These are phyloP conservation scores for Cryptococcus jaspeensis DNA, from an alignment of 1,284 basidiomycete genomes.

Conservation along the genomic window DNA sequence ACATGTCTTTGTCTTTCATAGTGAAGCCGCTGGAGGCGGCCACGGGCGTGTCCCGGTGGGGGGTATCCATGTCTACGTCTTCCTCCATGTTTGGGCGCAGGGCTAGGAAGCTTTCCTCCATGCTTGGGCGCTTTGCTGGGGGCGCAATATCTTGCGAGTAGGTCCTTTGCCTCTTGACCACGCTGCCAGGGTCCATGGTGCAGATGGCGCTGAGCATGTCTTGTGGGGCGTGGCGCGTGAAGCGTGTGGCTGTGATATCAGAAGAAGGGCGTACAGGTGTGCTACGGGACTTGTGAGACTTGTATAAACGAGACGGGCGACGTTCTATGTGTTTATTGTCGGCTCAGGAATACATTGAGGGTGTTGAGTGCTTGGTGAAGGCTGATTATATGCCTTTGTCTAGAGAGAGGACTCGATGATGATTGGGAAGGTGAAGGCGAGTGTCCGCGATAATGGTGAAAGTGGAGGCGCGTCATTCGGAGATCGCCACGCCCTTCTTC, in stretches of 20 bases:
- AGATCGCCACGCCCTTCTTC: neutral
- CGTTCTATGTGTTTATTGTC: neutral
- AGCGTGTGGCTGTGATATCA: no score
- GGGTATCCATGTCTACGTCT: neutral
- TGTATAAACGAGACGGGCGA: neutral
- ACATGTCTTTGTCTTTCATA: no score
- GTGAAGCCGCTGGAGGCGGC: neutral
- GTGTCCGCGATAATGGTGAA: neutral
- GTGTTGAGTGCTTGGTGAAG: neutral
- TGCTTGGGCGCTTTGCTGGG: constrained; percentile 1
- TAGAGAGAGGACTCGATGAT: no score
- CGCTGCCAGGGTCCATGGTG: no score
- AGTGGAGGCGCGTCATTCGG: neutral
- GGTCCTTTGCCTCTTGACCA: no score
- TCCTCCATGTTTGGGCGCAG: neutral
- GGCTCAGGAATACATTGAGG: neutral
- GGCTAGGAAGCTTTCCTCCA: no score
- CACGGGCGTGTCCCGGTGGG: neutral
- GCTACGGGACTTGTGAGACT: no score
- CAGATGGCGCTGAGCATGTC: neutral
- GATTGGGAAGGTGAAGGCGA: neutral
- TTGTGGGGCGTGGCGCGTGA: neutral
- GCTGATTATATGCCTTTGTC: no score
- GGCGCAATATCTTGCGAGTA: neutral
- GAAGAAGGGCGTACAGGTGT: neutral